Percentiles rank a stretch among this genome's conserved stretches.
phyloP scores from a whole-genome alignment of 192 early-diverging fungal species.

The Coemansia sp. region DNA sequence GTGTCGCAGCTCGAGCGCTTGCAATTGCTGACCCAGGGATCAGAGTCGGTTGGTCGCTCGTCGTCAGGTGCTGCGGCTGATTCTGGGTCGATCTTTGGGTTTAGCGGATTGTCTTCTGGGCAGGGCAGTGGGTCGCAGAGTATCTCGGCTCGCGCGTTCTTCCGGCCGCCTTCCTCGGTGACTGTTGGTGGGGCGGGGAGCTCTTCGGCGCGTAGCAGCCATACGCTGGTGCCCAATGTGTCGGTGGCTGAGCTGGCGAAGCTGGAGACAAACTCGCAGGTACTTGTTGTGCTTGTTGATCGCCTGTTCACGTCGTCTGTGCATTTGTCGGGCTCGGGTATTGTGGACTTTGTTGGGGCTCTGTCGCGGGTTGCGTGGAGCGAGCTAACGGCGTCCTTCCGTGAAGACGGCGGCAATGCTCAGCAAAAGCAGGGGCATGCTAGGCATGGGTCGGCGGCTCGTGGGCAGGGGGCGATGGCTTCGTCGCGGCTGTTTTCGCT shows the following conservation, averaged over 20 bases:
- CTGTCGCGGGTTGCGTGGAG: slow-evolving; percentile 84
- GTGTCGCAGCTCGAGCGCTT: slow-evolving; percentile 87
- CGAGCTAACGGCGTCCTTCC: slow-evolving; percentile 61
- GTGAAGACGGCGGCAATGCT: background rate
- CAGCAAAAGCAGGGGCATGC: background rate
- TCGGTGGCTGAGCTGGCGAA: slow-evolving; percentile 63
- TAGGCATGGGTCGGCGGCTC: slow-evolving; percentile 3
- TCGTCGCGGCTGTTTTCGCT: slow-evolving; percentile 85
- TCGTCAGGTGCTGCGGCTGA: slow-evolving; percentile 13
- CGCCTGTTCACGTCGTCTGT: slow-evolving; percentile 80
- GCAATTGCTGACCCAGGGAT: slow-evolving; percentile 60
- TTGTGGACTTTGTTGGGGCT: slow-evolving; percentile 86
- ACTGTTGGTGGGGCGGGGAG: slow-evolving; percentile 21
- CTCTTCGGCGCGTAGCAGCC: slow-evolving; percentile 47
- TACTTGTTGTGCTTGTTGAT: slow-evolving; percentile 77
- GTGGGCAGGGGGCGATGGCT: slow-evolving; percentile 3
- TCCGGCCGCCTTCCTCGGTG: slow-evolving; percentile 58
- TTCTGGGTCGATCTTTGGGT: slow-evolving; percentile 19
- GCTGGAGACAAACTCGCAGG: slow-evolving; percentile 65
- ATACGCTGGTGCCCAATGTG: slow-evolving; percentile 72
- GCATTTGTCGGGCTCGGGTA: slow-evolving; percentile 74
- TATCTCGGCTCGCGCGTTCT: slow-evolving; percentile 55
- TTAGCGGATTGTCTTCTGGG: slow-evolving; percentile 21
- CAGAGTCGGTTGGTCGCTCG: slow-evolving; percentile 13
- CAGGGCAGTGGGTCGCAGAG: slow-evolving; percentile 9